Conservation (phyloP, 2,329 filamentous ascomycete genomes). For the Penicillium sp. region DNA sequence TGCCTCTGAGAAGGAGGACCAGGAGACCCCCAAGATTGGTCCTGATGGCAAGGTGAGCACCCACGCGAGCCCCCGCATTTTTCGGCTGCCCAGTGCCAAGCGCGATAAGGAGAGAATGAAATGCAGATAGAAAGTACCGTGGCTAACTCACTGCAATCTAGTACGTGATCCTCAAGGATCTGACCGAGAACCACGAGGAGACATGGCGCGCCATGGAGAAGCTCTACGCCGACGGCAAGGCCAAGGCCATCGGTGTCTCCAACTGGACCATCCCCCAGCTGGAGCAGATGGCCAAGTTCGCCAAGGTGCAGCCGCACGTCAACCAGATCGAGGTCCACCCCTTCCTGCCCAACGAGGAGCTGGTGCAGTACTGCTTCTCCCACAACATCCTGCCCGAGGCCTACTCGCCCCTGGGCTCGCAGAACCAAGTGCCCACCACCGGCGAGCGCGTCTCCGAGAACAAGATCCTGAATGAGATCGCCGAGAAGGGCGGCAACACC, state of each 20-base stretch:
- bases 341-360: conserved; percentile 54
- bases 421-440: conserved; percentile 71
- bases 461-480: conserved; percentile 63
- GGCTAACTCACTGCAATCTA: conserved; percentile 31
- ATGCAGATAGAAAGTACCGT: neutral
- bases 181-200: conserved; percentile 67
- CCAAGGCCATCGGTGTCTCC: conserved; percentile 75
- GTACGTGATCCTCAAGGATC: conserved; percentile 67
- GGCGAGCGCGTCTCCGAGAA: conserved; percentile 70
- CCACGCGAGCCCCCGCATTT: neutral
- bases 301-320: conserved; percentile 51
- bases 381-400: conserved; percentile 50
- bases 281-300: conserved; percentile 52
- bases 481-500: conserved; percentile 62
- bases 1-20: conserved; percentile 57
- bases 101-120: neutral
- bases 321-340: conserved; percentile 57
- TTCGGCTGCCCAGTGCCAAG: neutral
- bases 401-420: conserved; percentile 62
- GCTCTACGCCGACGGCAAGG: conserved; percentile 64
- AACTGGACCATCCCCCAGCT: conserved; percentile 69
- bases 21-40: conserved; percentile 56
- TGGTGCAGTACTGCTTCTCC: conserved; percentile 51
- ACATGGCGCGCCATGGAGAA: conserved; percentile 74
- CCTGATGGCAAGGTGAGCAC: conserved; percentile 57